Percentiles rank a stretch among this genome's conserved stretches.
phyloP scores from a whole-genome alignment of 2,329 filamentous ascomycete species.

The Nothophaeocryptopus gaeumannii region DNA sequence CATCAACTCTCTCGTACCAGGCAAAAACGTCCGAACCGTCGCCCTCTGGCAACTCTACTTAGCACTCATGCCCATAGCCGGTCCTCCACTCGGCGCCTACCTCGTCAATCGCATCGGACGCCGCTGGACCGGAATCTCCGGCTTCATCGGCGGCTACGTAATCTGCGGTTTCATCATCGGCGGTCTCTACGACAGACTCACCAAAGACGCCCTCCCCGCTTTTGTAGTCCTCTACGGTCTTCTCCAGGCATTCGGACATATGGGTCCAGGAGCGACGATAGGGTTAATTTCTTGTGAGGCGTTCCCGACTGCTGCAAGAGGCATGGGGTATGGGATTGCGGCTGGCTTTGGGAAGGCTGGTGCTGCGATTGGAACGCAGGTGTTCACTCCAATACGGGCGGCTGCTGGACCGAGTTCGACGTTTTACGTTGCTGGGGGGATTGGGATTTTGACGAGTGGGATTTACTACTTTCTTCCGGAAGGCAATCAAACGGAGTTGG shows the following conservation, averaged over 20 bases:
- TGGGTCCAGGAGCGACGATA: slow-evolving; percentile 53
- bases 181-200: slow-evolving; percentile 48
- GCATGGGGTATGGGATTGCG: slow-evolving; percentile 52
- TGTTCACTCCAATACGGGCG: slow-evolving; percentile 46
- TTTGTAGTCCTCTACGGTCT: slow-evolving; percentile 55
- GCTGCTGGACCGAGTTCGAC: slow-evolving; percentile 23
- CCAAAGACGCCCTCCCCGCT: slow-evolving; percentile 44
- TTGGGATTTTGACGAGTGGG: slow-evolving; percentile 20
- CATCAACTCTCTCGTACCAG: slow-evolving; percentile 32
- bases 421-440: slow-evolving; percentile 24
- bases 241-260: slow-evolving; percentile 50
- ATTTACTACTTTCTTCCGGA: slow-evolving; percentile 26
- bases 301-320: slow-evolving; percentile 53
- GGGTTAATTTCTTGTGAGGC: slow-evolving; percentile 52
- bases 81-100: slow-evolving; percentile 50
- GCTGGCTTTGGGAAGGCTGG: slow-evolving; percentile 53
- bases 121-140: slow-evolving; percentile 52
- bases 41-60: slow-evolving; percentile 52
- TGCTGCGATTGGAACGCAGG: slow-evolving; percentile 52
- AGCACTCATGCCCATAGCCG: slow-evolving; percentile 46
- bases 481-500: slow-evolving; percentile 19
- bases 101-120: slow-evolving; percentile 51
- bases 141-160: slow-evolving; percentile 48
- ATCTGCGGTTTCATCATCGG: slow-evolving; percentile 55
- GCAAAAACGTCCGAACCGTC: slow-evolving; percentile 43